Evolutionary conservation across 108 stramenopile species (phyloP).

Genomic region (Nitzschia palea): DNA sequence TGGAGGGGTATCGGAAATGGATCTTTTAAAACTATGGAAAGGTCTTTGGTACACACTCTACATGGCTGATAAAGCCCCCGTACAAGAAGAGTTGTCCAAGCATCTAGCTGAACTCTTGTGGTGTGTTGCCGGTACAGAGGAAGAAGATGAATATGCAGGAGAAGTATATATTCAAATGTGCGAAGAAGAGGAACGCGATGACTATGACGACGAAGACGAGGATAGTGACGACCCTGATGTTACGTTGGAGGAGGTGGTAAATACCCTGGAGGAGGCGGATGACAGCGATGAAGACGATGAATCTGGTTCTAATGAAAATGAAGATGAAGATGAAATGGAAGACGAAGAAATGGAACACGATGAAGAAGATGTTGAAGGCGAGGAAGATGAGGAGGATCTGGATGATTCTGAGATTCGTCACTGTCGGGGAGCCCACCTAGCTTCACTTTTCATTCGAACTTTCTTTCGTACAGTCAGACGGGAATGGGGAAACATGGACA

Average conservation of each 20-base stretch:
- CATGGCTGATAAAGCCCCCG: conserved; percentile 87
- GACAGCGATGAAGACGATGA: conserved; percentile 10
- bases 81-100: conserved; percentile 86
- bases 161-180: conserved; percentile 68
- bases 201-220: conserved; percentile 36
- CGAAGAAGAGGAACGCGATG: conserved; percentile 36
- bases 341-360: conserved; percentile 16
- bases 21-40: conserved; percentile 93
- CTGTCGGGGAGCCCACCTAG: conserved; percentile 86
- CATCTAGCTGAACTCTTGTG: conserved; percentile 75
- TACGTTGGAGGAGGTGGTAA: conserved; percentile 42
- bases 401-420: conserved; percentile 49
- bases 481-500: conserved; percentile 93
- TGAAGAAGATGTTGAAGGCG: conserved; percentile 26
- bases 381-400: conserved; percentile 37
- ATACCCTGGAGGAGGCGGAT: conserved; percentile 23
- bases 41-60: conserved; percentile 91
- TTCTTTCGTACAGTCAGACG: conserved; percentile 82
- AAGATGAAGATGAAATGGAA: conserved; percentile 19
- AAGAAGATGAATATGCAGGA: conserved; percentile 87
- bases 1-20: conserved; percentile 78
- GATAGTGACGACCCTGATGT: conserved; percentile 25
- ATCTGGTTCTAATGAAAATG: conserved; percentile 16
- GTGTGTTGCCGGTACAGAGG: conserved; percentile 84
- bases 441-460: conserved; percentile 73